Conservation (phyloP, 352 stramenopile species). For the Phytopythium sindhum region DNA sequence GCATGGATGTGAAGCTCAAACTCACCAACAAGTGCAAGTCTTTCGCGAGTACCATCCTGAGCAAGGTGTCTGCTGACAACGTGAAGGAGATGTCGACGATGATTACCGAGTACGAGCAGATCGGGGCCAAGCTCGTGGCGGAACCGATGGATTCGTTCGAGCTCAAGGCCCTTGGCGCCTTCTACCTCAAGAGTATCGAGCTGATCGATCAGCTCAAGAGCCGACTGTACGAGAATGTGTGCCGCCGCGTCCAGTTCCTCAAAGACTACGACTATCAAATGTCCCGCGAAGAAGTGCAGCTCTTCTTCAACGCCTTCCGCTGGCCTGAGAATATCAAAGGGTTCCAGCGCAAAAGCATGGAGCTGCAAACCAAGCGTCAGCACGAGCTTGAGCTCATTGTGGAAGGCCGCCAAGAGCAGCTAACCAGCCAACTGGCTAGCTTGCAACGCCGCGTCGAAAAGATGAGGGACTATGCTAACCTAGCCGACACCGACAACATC, state of each 20-base stretch:
- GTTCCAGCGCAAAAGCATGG: constrained; percentile 89
- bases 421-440: constrained; percentile 69
- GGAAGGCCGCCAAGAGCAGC: constrained; percentile 86
- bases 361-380: constrained; percentile 89
- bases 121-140: constrained; percentile 81
- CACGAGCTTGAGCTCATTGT: constrained; percentile 88
- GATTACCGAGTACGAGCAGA: constrained; percentile 85
- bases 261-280: constrained; percentile 87
- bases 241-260: constrained; percentile 82
- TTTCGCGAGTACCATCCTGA: constrained; percentile 65
- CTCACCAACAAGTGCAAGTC: constrained; percentile 72
- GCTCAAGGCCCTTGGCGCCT: constrained; percentile 86
- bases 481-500: constrained; percentile 75
- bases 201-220: constrained; percentile 67
- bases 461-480: constrained; percentile 85
- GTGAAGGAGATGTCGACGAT: constrained; percentile 82
- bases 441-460: constrained; percentile 89
- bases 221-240: constrained; percentile 77
- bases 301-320: constrained; percentile 88
- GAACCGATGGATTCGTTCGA: constrained; percentile 90
- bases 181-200: constrained; percentile 72
- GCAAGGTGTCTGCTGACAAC: constrained; percentile 86
- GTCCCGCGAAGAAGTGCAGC: constrained; percentile 86
- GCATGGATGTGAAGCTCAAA: constrained; percentile 84
- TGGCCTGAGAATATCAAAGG: constrained; percentile 91